Base-by-base conservation (phyloP, 441 rosid species). In the Adansonia madagascariensis region DNA sequence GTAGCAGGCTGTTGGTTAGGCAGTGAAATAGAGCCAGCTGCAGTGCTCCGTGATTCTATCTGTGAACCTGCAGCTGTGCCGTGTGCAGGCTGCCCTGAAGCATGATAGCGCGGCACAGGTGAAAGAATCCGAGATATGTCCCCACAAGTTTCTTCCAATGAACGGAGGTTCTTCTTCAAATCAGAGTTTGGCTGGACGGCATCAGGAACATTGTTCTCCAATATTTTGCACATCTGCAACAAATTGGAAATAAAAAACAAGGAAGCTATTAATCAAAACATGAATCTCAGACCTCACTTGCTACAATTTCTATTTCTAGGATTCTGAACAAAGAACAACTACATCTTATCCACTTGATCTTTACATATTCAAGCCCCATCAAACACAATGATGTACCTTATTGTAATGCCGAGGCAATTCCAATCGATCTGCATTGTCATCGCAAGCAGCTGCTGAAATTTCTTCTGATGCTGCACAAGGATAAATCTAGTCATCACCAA, bases 391-490 rank as follows among this genome's bases (percentile, higher is more conserved):
- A 24, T 52, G 27, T 84, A 92, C 99, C 85, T 87, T 83, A 80
- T 97, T 97, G 81, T 85, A 94, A 57, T 81, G 88, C 61, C 73
- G 80, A 43, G 87, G 87, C 85, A 97, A 41, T 71, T 87, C 87
- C 78, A 83, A 53, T 57, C 97, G 89, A 50, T 84, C 91, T 12
- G 89, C 84, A 79, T 94, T 83, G 80, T 85, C 80, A 80, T 91
- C 92, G 81, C 81, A 87, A 71, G 90, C 91, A 79, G 88, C 88
- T 35, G 79, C 79, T 18, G 77, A 72, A 60, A 93, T 82, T 80
- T 97, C 98, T 70, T 88, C 95, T 17, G 89, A 52, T 50, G 89
- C 99, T 97, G 87, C 85, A 85, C 50, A 44, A 69, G 55, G 52
- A 81, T 74, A 81, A 79, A 4, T 63, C 9, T 44, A 11, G 17